Evolutionary conservation across 768 basidiomycete species (phyloP), one percentile per base, ranked within the genome.

Genomic region (Hericium coralloides): DNA sequence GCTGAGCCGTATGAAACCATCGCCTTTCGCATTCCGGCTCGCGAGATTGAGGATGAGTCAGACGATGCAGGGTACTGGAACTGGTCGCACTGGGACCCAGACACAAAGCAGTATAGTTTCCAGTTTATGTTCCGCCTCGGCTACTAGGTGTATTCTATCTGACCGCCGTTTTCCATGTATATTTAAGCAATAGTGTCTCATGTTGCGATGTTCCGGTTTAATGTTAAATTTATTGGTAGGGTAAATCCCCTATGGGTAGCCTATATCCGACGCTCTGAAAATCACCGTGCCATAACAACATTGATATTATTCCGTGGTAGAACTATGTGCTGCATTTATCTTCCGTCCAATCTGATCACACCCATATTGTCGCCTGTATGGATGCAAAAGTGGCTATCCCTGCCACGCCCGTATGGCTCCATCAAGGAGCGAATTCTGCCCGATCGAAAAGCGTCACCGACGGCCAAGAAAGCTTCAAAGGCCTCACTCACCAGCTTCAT

Each of bases 1-100:
- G 94, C 97, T n/a, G 97, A 98, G 65, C 95, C 95, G 5, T 99
- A 98, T 68, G 97, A 99, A 73, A 98, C 95, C 3, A 93, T 99
- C 63, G 92, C 94, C n/a, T 98, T 98, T 78, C 91, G 95, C 17
- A 93, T 99, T 66, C 97, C 95, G 49, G 90, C 97, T 23, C 84
- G 92, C 52, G 95, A 98, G 72, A 95, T 99, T 59, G 95, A 98
- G 71, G 92, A 95, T 65, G 92, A 93, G 66, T 82, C 89, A 49
- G 87, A 92, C 59, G 92, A 95, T 64, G 89, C 87, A 26, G 86
- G 87, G 15, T 90, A 86, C 63, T 93, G 89, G 89, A 92, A 91
- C 65, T 99, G 97, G 97, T 95, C 95, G 41, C 91, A 98, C 67
- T 98, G 95, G 97, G 97, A 98, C 69, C 84, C 90, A n/a, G 95